Conservation (phyloP, 2,329 filamentous ascomycete species). For the Leptodontidium sp. region DNA sequence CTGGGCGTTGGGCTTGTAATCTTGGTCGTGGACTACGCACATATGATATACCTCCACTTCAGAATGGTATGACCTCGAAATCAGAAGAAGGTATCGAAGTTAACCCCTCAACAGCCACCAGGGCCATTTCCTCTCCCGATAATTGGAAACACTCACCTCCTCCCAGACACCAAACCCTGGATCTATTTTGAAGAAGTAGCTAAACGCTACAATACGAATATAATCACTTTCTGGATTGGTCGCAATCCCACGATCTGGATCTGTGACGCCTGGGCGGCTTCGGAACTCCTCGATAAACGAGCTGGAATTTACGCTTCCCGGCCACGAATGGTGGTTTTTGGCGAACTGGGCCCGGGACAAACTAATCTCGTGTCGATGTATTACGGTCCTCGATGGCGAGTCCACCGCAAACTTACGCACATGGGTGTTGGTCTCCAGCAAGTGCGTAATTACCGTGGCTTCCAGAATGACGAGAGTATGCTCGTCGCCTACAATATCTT, state of each 20-base stretch:
- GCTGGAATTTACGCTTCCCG: constrained; percentile 37
- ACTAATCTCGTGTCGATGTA: constrained; percentile 38
- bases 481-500: constrained; percentile 35
- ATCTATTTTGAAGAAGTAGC: constrained; percentile 37
- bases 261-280: constrained; percentile 35
- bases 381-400: constrained; percentile 37
- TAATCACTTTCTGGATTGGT: constrained; percentile 41
- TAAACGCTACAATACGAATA: constrained; percentile 33
- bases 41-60: constrained; percentile 36
- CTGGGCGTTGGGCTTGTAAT: constrained; percentile 17
- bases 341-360: constrained; percentile 36
- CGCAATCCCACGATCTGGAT: constrained; percentile 37
- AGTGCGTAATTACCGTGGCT: constrained; percentile 35
- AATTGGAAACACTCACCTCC: constrained; percentile 34
- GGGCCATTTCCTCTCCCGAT: constrained; percentile 37
- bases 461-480: constrained; percentile 40
- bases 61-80: constrained; percentile 28
- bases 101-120: constrained; percentile 32
- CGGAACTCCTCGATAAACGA: constrained; percentile 37
- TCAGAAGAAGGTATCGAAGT: not conserved
- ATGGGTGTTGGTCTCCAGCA: constrained; percentile 38
- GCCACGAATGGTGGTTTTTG: constrained; percentile 38
- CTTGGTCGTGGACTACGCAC: constrained; percentile 33
- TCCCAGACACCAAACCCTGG: constrained; percentile 38
- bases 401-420: constrained; percentile 39